Base-by-base conservation (phyloP, 192 early-diverging fungal species). In the Podila epigama region DNA sequence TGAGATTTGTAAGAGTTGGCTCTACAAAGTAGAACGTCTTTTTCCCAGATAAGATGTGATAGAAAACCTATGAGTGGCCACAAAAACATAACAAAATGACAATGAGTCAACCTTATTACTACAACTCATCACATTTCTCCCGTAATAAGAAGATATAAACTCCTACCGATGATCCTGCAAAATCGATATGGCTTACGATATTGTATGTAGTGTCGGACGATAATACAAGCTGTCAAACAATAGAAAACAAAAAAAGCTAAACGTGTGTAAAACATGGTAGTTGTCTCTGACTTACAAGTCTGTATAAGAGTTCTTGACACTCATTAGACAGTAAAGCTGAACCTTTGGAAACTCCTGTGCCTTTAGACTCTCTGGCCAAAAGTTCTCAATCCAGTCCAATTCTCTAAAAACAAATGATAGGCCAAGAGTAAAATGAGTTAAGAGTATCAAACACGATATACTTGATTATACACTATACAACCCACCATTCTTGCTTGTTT, bases 301-400 rank as follows among this genome's bases (percentile, higher is more conserved):
- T 22, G 95, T 95, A 70, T 93, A 97, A 22, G 93, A 91, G 54
- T 96, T 91, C 69, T 90, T 86, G n/a, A 95, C 92, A 39, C 93
- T 90, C 96, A 97, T 96, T 58, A 96, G 75, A 66, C 96, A 97
- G 69, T 97, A 96, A 9, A 95, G 84, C 69, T 96, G 94, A 0
- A 96, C 94, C 52, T 89, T 88, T 10, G 96, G 96, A 67, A 91
- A 95, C 75, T 92, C 91, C 33, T 78, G 82, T n/a, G 63, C 64
- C 70, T 87, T 88, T 28, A 90, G 66, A 27, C 83, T 65, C 13
- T 66, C 39, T 12, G 96, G 96, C 96, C 96, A 98, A 65, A 93
- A 85, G 39, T 87, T 87, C 53, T 96, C 93, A 54, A 92, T 87
- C 91, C 93, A 94, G 81, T 98, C 96, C 51, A 98, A 64, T 42